Evolutionary conservation across 345 rosid species (phyloP).

Genomic region (Camelina laxa): DNA sequence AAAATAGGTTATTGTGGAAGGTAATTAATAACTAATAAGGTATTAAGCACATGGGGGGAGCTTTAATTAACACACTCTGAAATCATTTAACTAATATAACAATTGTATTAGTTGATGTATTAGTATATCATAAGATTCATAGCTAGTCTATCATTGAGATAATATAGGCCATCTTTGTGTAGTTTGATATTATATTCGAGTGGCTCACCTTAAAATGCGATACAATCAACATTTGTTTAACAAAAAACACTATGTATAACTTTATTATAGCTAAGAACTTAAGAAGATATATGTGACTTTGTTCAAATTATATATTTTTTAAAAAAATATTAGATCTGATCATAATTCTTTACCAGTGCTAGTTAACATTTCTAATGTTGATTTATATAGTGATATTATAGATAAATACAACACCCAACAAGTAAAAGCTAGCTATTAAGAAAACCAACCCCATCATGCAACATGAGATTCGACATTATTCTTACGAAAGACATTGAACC

Average conservation of each 20-base stretch:
- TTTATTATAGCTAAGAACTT: not conserved
- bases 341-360: not conserved
- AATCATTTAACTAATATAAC: not conserved
- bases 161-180: slow-evolving; percentile 33
- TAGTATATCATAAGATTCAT: slow-evolving; percentile 4
- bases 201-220: slow-evolving; percentile 35
- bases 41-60: slow-evolving; percentile 29
- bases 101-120: slow-evolving; percentile 15
- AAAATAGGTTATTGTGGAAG: slow-evolving; percentile 20
- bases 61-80: slow-evolving; percentile 14
- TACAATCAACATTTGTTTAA: not conserved
- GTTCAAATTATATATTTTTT: not conserved
- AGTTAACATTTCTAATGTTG: not conserved
- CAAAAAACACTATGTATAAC: not conserved
- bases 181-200: slow-evolving; percentile 20
- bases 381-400: not conserved
- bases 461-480: slow-evolving; percentile 34
- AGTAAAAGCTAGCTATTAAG: slow-evolving; percentile 25
- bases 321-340: not conserved
- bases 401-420: slow-evolving; percentile 16
- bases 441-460: slow-evolving; percentile 38
- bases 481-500: slow-evolving; percentile 30
- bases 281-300: not conserved
- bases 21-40: slow-evolving; percentile 20
- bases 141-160: slow-evolving; percentile 17